phyloP scores from a whole-genome alignment of 2,329 filamentous ascomycete species.

The Geoglossum cookeanum region DNA sequence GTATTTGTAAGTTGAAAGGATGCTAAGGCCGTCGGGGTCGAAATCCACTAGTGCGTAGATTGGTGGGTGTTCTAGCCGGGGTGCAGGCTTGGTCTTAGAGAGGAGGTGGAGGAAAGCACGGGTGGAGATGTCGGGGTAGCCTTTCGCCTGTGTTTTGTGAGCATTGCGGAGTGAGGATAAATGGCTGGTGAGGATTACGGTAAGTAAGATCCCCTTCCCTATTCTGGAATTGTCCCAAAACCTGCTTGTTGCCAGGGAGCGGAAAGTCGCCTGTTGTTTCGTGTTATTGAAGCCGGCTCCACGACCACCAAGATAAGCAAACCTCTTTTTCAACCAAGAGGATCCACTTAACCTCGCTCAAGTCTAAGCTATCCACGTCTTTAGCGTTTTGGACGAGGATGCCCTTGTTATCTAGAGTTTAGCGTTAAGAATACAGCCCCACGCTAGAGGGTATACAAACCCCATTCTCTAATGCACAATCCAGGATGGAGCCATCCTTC shows the following conservation, averaged over 20 bases:
- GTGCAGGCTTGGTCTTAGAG: slow-evolving; percentile 27
- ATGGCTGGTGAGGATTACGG: slow-evolving; percentile 24
- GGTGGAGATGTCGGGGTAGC: slow-evolving; percentile 60
- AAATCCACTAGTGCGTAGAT: slow-evolving; percentile 51
- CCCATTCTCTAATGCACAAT: slow-evolving; percentile 23
- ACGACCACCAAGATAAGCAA: background rate
- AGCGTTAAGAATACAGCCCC: background rate
- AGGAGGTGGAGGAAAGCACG: slow-evolving; percentile 42
- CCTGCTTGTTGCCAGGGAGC: slow-evolving; percentile 37
- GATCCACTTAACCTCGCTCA: slow-evolving; percentile 39
- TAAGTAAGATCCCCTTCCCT: slow-evolving; percentile 46
- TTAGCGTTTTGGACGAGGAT: slow-evolving; percentile 37
- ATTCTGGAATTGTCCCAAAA: slow-evolving; percentile 33
- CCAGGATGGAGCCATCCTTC: slow-evolving; percentile 24
- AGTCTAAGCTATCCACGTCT: slow-evolving; percentile 30
- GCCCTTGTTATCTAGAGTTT: slow-evolving; percentile 27
- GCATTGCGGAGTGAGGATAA: background rate
- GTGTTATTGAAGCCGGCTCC: background rate
- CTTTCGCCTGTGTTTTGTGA: slow-evolving; percentile 42
- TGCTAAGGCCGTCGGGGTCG: slow-evolving; percentile 58
- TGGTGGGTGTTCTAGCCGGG: slow-evolving; percentile 21
- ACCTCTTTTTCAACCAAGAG: slow-evolving; percentile 68
- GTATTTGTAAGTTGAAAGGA: slow-evolving; percentile 53
- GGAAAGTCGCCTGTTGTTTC: slow-evolving; percentile 46
- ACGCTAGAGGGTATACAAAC: slow-evolving; percentile 12